Base-by-base conservation (phyloP, 2,329 filamentous ascomycete species). In the Ploettnerulaceae sp. region DNA sequence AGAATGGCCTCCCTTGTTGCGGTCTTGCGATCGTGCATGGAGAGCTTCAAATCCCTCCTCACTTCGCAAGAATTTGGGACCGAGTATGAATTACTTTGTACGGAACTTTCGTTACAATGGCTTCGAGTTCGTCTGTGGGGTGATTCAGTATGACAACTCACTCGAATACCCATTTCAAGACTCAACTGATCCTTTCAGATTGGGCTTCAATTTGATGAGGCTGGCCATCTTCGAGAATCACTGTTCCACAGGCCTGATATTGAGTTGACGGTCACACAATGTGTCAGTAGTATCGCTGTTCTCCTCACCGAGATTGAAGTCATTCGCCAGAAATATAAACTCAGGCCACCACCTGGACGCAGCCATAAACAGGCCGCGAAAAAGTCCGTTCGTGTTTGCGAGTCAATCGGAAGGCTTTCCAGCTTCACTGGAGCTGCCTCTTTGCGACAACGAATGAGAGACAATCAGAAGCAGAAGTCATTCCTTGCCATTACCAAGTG, bases 31-130 rank as follows among this genome's bases (percentile, higher is more conserved):
- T 17, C 24, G 17, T 53, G 48, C 29, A 37, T 47, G 9, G 47
- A 52, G 14, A 51, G 37, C 28, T 39, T 56, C 26, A 54, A 52
- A 25, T 51, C 45, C 7, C 49, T 53, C 25, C 38, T 55, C 5
- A 55, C 49, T 14, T 42, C 52, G 25, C 48, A 54, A 32, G 46
- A 54, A 7, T 59, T 59, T 22, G 55, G 55, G 3, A 36, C 45
- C 4, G 53, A 59, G 17, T 59, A 57, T 34, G 55, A 59, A 34
- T 21, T 57, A 14, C 21, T 56, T 12, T 56, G 53, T 28, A 56
- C 52, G 4, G 57, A 59, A 33, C 46, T 59, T 33, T 52, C 50
- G 4, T 38, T 57, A 8, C 55, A 57, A 47, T 57, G 44, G 39
- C 34, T 55, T 22, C 45, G 57, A 26, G 40, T 59, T 20, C 52